Evolutionary conservation across 352 stramenopile genomes (phyloP).

Genomic region (Pythium guiyangense): DNA sequence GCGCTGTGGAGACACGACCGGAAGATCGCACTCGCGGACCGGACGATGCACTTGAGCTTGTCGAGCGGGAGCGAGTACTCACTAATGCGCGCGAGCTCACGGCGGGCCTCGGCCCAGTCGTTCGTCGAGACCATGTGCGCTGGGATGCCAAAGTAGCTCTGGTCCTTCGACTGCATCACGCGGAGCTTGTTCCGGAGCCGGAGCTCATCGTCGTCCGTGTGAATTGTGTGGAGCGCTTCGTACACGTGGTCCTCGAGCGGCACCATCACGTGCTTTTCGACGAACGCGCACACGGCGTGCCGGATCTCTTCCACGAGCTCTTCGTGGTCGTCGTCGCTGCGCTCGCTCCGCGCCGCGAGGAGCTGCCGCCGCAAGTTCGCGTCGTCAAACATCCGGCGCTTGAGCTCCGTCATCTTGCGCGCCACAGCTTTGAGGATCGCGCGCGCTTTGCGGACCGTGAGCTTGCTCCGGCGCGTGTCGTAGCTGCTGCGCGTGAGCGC

Average conservation of each 20-base stretch:
- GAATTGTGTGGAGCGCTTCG: conserved; percentile 46
- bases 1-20: conserved; percentile 22
- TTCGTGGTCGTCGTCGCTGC: conserved; percentile 42
- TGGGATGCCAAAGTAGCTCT: conserved; percentile 53
- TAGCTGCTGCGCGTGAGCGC: conserved; percentile 31
- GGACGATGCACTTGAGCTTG: conserved; percentile 71
- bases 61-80: conserved; percentile 59
- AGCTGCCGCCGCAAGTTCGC: conserved; percentile 33
- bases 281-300: conserved; percentile 39
- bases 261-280: conserved; percentile 50
- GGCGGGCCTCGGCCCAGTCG: conserved; percentile 55
- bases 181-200: conserved; percentile 49
- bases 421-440: conserved; percentile 43
- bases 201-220: conserved; percentile 40
- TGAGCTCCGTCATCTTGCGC: conserved; percentile 49
- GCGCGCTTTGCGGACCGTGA: conserved; percentile 39
- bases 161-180: conserved; percentile 42
- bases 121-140: conserved; percentile 34
- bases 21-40: conserved; percentile 52
- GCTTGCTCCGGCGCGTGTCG: conserved; percentile 29
- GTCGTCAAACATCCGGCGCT: conserved; percentile 42
- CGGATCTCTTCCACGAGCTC: conserved; percentile 61
- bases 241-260: conserved; percentile 58
- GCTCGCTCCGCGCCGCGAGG: conserved; percentile 20
- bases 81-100: conserved; percentile 43